phyloP scores from a whole-genome alignment of 305 asterid species.

The Rubia balearica region DNA sequence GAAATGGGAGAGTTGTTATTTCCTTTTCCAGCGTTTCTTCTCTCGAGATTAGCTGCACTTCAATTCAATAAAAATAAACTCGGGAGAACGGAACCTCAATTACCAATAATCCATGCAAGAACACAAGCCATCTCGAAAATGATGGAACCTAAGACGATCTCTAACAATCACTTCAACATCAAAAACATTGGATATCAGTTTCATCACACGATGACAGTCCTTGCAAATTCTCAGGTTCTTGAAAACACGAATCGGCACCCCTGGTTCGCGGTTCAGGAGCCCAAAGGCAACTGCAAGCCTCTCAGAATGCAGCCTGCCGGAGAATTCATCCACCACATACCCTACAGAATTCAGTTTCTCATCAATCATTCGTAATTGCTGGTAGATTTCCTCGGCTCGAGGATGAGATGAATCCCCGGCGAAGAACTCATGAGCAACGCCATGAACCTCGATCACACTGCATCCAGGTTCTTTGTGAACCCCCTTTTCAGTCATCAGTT shows the following conservation, averaged over 20 bases:
- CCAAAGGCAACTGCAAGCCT: conserved; percentile 65
- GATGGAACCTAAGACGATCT: conserved; percentile 74
- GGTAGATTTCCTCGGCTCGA: conserved; percentile 36
- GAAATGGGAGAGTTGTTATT: neutral
- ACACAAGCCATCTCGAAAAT: conserved; percentile 53
- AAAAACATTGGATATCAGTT: conserved; percentile 37
- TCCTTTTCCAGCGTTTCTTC: too few relatives aligned
- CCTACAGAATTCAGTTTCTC: conserved; percentile 42
- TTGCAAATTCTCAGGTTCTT: conserved; percentile 60
- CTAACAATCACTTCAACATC: conserved; percentile 60
- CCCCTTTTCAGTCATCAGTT: conserved; percentile 56
- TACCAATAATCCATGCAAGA: conserved; percentile 73
- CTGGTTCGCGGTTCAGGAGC: conserved; percentile 43
- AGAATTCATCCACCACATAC: conserved; percentile 44
- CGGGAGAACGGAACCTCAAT: neutral
- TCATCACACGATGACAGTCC: conserved; percentile 56
- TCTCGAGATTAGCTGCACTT: too few relatives aligned
- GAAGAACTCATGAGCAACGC: conserved; percentile 56
- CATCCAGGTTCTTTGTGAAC: conserved; percentile 71
- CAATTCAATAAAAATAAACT: too few relatives aligned
- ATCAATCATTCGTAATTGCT: conserved; percentile 39
- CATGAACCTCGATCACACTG: conserved; percentile 53
- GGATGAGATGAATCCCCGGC: conserved; percentile 78
- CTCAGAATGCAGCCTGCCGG: conserved; percentile 55
- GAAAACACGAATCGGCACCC: conserved; percentile 47